Conservation (phyloP, 306 rosid genomes). For the Medicago truncatula region MtrunA17r5.0-ANR NC_053045.1:60468501-60469000, state of each 20-base stretch:
- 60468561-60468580: conserved; percentile 82
- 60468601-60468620: not conserved
- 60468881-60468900: too few species aligned
- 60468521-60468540: conserved; percentile 79
- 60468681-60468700: not conserved
- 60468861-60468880: too few species aligned
- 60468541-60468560: conserved; percentile 92
- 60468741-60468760: not conserved
- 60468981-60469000: too few species aligned
- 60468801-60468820: too few species aligned
- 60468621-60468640: not conserved
- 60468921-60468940: too few species aligned
- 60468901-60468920: too few species aligned
- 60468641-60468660: not conserved
- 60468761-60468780: not conserved
- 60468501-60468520: conserved; percentile 66
- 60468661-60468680: not conserved
- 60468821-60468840: too few species aligned
- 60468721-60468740: not conserved
- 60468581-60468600: conserved; percentile 52
- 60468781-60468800: too few species aligned
- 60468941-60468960: too few species aligned
- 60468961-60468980: too few species aligned
- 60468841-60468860: too few species aligned
- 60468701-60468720: not conserved